Evolutionary conservation across 495 filamentous ascomycete species (phyloP).

Genomic region (Podospora australis): DNA sequence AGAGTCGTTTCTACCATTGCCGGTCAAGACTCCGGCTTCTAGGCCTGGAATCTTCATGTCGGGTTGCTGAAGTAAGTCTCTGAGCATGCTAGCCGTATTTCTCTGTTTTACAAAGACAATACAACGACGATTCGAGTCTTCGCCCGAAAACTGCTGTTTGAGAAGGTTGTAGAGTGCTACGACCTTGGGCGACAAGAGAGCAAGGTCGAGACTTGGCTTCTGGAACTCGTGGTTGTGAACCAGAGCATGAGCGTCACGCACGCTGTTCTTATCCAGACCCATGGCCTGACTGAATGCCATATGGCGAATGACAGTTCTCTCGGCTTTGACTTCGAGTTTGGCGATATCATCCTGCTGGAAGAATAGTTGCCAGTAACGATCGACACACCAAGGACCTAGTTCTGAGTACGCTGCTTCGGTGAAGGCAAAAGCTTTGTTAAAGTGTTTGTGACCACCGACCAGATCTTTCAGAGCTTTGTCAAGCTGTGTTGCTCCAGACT

Average conservation of each 20-base stretch:
- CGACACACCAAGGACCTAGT: conserved; percentile 82
- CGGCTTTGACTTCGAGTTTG: conserved; percentile 54
- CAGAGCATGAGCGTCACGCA: conserved; percentile 55
- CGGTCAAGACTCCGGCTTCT: conserved; percentile 54
- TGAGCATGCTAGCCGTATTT: conserved; percentile 68
- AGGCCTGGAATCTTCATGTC: conserved; percentile 53
- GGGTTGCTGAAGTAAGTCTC: conserved; percentile 52
- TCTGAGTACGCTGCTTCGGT: conserved; percentile 55
- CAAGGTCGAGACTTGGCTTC: conserved; percentile 32
- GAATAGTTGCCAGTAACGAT: conserved; percentile 70
- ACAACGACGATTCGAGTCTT: conserved; percentile 56
- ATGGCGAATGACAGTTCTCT: conserved; percentile 34
- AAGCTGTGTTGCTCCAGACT: conserved; percentile 58
- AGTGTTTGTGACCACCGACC: conserved; percentile 51
- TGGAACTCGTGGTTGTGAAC: conserved; percentile 46
- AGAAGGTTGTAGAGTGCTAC: conserved; percentile 54
- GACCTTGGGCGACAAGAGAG: conserved; percentile 67
- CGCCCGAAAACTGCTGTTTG: conserved; percentile 46
- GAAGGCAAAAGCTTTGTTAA: conserved; percentile 55
- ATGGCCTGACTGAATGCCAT: conserved; percentile 34
- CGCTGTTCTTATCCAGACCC: conserved; percentile 43
- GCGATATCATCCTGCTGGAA: conserved; percentile 57
- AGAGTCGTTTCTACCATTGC: conserved; percentile 15
- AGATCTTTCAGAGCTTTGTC: conserved; percentile 47
- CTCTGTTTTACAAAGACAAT: conserved; percentile 83